Base-by-base conservation (phyloP, 768 basidiomycete genomes). In the Lactarius akahatsu region DNA sequence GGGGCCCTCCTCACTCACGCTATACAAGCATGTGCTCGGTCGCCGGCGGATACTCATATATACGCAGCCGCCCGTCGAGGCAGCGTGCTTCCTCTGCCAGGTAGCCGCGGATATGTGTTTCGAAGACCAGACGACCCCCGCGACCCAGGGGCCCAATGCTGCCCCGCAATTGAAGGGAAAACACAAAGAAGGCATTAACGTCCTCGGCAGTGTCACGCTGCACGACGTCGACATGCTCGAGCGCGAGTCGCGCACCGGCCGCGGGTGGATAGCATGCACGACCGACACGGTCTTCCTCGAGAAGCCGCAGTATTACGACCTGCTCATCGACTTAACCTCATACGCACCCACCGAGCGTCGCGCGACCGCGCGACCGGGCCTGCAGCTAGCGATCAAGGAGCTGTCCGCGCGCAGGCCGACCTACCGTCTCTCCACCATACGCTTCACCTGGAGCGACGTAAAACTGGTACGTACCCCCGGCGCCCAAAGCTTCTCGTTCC, bases 231-330 rank as follows among this genome's bases (percentile, higher is more conserved):
- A 86, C 65, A 80, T 84, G 66, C 73, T 94, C 61, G 77, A 83
- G 62, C 74, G 76, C 20, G 89, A 88, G 74, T 81, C 82, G 32
- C 76, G 79, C 69, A 80, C 76, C 2, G 89, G 90, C 6, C 78
- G 83, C 8, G 92, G 92, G n/a, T 94, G 91, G 91, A 85, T 94
- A 62, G 92, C 92, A 36, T 94, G 92, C 72, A 91, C 92, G 11
- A 92, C 92, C 2, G 92, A 94, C 69, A 87, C 91, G 10, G 84
- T 94, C 20, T 94, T 91, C 77, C 78, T 93, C 54, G 92, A 94
- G 69, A 91, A 88, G 73, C 88, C 91, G 1, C 78, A 83, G 3
- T 86, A 85, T 92, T 28, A 28, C 28, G 28, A 28, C 28, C 28
- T 28, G 28, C n/a, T n/a, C n/a, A 28, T 28, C 28, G 28, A 28